Percentiles rank a stretch among this genome's conserved stretches.
Evolutionary conservation across 192 early-diverging fungal species (phyloP).

Genomic region (Linnemannia elongata): DNA sequence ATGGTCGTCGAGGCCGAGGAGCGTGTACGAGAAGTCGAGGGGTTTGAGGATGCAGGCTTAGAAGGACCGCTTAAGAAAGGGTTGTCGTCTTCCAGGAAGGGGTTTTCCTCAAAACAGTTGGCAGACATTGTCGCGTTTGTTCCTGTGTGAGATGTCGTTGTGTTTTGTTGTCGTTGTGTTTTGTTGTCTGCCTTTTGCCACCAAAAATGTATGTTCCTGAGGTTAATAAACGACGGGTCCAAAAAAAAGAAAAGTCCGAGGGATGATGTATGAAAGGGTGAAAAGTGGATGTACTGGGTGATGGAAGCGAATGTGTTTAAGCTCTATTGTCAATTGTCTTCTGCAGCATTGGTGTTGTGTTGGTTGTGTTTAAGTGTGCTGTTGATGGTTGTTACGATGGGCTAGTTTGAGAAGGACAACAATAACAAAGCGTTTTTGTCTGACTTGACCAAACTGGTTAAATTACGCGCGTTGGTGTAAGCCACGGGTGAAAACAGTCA

Average conservation of each 20-base stretch:
- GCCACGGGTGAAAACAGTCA: background rate
- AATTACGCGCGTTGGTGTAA: constrained; percentile 3
- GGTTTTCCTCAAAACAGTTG: background rate
- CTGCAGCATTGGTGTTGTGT: background rate
- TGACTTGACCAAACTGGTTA: background rate
- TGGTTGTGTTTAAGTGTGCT: background rate
- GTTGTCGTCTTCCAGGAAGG: constrained; percentile 5
- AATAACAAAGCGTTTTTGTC: background rate
- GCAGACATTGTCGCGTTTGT: constrained; percentile 2
- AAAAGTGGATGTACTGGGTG: background rate
- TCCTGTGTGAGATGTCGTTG: background rate
- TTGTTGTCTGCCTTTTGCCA: background rate
- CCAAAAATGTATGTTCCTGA: background rate
- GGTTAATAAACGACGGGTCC: background rate
- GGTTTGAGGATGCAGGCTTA: background rate
- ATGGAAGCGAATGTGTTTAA: background rate
- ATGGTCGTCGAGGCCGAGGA: background rate
- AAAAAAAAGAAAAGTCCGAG: background rate
- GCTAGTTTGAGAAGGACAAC: background rate
- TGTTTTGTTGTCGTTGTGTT: too few species aligned
- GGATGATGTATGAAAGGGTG: background rate
- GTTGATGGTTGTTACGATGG: background rate
- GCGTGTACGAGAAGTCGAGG: background rate
- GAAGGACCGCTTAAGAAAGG: constrained; percentile 6
- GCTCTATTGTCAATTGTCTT: background rate